Evolutionary conservation across 495 filamentous ascomycete genomes (phyloP).

Genomic region (Penicillium cinerascens): DNA sequence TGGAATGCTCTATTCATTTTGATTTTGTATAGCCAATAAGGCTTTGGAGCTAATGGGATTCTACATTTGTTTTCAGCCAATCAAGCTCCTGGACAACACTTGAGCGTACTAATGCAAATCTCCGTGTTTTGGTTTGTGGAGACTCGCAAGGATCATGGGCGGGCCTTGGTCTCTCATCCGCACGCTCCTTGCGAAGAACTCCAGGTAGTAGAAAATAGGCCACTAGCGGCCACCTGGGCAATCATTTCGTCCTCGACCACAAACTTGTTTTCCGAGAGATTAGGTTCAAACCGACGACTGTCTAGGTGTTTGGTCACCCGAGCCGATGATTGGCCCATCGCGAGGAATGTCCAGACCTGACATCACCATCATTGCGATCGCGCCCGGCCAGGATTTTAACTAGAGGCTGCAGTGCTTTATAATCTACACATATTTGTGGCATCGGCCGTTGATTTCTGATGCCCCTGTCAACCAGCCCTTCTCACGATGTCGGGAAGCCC

Average conservation of each 20-base stretch:
- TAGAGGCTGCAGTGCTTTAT: not conserved
- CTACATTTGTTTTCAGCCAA: not conserved
- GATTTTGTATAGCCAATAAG: not conserved
- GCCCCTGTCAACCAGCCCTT: not conserved
- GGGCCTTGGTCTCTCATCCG: not conserved
- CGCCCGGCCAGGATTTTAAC: conserved; percentile 6
- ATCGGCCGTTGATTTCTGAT: too few species aligned
- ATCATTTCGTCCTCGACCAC: too few species aligned
- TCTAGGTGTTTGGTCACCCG: too few species aligned
- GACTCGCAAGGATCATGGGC: too few species aligned
- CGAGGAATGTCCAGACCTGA: conserved; percentile 13
- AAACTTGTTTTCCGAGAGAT: too few species aligned
- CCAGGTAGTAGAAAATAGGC: not conserved
- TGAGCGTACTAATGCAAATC: not conserved
- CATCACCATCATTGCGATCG: conserved; percentile 18
- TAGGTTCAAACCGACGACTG: too few species aligned
- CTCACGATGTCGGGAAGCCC: conserved; percentile 4
- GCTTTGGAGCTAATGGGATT: not conserved
- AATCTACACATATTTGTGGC: not conserved
- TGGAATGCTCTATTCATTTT: not conserved
- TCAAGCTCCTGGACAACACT: too few species aligned
- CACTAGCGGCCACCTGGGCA: not conserved
- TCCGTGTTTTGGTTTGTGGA: too few species aligned
- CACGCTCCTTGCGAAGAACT: not conserved
- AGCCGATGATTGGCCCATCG: conserved; percentile 22